These are phyloP conservation scores for Nidularia pulvinata DNA, from an alignment of 768 basidiomycete species.

Conservation along the genomic window DNA sequence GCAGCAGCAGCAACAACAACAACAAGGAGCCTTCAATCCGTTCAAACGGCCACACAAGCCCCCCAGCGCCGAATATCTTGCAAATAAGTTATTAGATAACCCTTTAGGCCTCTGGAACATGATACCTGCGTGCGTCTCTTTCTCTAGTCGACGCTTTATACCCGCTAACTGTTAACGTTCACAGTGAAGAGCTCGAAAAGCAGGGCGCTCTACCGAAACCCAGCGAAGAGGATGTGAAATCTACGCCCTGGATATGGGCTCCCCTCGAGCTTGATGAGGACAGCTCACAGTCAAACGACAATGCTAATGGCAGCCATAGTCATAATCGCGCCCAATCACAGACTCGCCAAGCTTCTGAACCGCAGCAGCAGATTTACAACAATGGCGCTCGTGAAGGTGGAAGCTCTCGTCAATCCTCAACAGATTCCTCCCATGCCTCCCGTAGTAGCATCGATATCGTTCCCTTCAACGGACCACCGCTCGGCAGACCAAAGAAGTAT, in stretches of 20 bases:
- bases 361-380: background rate
- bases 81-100: constrained; percentile 56
- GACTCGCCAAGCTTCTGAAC: constrained; percentile 4
- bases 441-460: background rate
- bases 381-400: background rate
- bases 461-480: constrained; percentile 1
- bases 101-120: constrained; percentile 66
- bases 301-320: constrained; percentile 4
- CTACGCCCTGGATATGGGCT: constrained; percentile 77
- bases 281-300: constrained; percentile 5
- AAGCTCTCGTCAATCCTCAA: background rate
- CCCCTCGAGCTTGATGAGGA: constrained; percentile 26
- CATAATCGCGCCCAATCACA: constrained; percentile 6
- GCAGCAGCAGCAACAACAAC: constrained; percentile 17
- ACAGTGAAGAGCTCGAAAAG: background rate
- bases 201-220: background rate
- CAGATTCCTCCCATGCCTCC: background rate
- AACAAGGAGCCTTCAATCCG: constrained; percentile 43
- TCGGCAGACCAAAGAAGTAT: background rate
- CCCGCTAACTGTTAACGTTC: constrained; percentile 8
- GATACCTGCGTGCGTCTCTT: constrained; percentile 55
- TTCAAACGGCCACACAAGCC: constrained; percentile 64
- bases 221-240: constrained; percentile 22
- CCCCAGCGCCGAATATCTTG: constrained; percentile 67
- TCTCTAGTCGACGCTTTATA: constrained; percentile 4